Base-by-base conservation (phyloP, 176 grass and related monocot species). In the Rhynchospora tenuis region DNA sequence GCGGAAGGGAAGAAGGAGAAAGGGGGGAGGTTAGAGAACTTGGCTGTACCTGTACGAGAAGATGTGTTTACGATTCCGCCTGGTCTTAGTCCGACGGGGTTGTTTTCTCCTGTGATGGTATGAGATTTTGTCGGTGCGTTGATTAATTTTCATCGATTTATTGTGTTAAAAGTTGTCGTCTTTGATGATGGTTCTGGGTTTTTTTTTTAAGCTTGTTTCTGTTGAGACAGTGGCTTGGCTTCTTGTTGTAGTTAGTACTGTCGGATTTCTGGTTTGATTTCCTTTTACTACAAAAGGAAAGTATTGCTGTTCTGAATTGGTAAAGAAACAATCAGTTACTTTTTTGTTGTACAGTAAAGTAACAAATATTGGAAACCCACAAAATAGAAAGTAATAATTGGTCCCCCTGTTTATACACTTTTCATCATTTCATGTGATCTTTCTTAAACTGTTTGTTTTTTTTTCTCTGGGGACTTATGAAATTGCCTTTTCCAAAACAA, bases 81-180 rank as follows among this genome's bases (percentile, higher is more conserved):
- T 13, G 88, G 88, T 58, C 24, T 88, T 59, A 87, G 72, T 79
- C 83, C 83, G 46, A 33, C 73, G 27, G 78, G 46, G 71, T 52
- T 94, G 43, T 81, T 83, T 85, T 57, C 83, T 61, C 58, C 83
- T 76, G 83, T 60, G 9, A 48, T 85, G 68, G 83, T 85, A 85
- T 60, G 69, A 22, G 55, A 46, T 75, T 78, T 76, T 6, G 24
- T 52, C 59, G 10, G 33, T 58, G 31, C 60, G 20, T 58, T 56
- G 46, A 60, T 58, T 56, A 45, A 60, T 42, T 73, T 84, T 71
- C 9, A 60, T 73, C 51, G 63, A 62, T 59, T 59, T 65, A 23
- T 65, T 83, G 3, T 22, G n/a, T 83, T 64, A 64, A 15, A 51
- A 24, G n/a, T 38, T 59, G 14, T 68, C 20, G 4, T 13, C 50